A percentile compares a stretch with the other conserved stretches of the same genome.
These are phyloP conservation scores for Nyctanthes arbortristis DNA, from an alignment of 257 asterid genomes.

Conservation along the genomic window DNA sequence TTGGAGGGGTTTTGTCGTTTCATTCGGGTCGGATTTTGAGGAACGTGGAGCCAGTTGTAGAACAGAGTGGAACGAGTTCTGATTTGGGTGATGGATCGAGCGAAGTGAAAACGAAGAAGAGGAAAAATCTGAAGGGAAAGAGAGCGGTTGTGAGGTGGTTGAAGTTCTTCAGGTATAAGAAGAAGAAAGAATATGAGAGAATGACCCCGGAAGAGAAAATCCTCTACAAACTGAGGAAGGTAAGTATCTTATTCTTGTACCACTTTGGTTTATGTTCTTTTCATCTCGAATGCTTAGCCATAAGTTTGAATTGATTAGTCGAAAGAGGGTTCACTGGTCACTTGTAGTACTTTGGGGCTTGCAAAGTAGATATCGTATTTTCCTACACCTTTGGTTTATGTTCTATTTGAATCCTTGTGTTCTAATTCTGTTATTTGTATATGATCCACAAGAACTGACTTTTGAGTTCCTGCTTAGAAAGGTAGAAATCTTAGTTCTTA, in stretches of 20 bases:
- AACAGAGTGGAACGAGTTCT: slow-evolving; percentile 27
- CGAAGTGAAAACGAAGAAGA: slow-evolving; percentile 43
- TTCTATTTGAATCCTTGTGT: not conserved
- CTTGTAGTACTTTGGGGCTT: no score
- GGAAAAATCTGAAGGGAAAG: slow-evolving; percentile 90
- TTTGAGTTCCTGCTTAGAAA: no score
- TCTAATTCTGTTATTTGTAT: slow-evolving; percentile 8
- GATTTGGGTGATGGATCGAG: slow-evolving; percentile 38
- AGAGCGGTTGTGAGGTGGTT: slow-evolving; percentile 89
- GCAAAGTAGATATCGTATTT: not conserved
- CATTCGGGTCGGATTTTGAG: slow-evolving; percentile 47
- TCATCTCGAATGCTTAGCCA: not conserved
- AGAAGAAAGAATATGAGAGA: slow-evolving; percentile 70
- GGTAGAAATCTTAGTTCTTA: not conserved
- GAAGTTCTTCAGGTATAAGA: slow-evolving; percentile 81
- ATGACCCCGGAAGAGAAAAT: slow-evolving; percentile 81
- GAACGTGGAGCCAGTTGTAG: slow-evolving; percentile 35
- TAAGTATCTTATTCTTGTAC: not conserved
- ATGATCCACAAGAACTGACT: not conserved
- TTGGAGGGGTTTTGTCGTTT: slow-evolving; percentile 38
- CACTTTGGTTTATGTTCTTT: not conserved
- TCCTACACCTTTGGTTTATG: not conserved
- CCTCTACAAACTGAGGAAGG: slow-evolving; percentile 69
- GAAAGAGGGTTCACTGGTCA: no score
- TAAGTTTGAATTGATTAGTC: not conserved